Evolutionary conservation across 208 protist genomes (phyloP).

Genomic region (Trypanosoma lewisi): DNA sequence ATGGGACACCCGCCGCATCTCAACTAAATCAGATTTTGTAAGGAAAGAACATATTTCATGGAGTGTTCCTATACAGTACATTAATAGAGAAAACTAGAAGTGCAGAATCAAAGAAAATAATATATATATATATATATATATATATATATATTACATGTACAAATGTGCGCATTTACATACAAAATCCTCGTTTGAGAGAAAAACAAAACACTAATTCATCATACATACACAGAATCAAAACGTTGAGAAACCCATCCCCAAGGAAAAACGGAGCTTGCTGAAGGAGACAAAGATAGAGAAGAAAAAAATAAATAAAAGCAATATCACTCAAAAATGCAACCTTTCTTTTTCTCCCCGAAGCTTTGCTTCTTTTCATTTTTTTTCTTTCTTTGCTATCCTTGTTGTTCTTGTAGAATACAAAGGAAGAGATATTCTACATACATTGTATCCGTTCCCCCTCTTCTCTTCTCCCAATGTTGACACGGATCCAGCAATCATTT

Average conservation of each 20-base stretch:
- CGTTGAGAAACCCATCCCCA: no score
- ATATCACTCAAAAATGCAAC: not conserved
- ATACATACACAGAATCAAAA: no score
- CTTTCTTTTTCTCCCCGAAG: not conserved
- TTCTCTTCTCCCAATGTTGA: constrained; percentile 7
- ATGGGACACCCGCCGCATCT: constrained; percentile 43
- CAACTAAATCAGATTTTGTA: constrained; percentile 40
- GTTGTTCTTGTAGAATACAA: constrained; percentile 2
- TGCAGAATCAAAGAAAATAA: constrained; percentile 23
- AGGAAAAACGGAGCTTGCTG: no score
- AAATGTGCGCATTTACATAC: no score
- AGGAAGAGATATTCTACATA: constrained; percentile 16
- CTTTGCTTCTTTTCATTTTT: constrained; percentile 17
- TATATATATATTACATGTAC: no score
- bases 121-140: no score
- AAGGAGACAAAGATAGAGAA: constrained; percentile 22
- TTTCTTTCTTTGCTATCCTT: not conserved
- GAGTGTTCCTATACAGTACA: no score
- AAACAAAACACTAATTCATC: no score
- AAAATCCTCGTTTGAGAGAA: no score
- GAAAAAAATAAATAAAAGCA: constrained; percentile 7
- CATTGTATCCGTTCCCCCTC: not conserved
- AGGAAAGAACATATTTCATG: constrained; percentile 59
- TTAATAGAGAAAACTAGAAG: constrained; percentile 14
- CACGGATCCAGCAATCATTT: no score